Conservation (phyloP, 768 basidiomycete genomes). For the Ramaria sp. region DNA sequence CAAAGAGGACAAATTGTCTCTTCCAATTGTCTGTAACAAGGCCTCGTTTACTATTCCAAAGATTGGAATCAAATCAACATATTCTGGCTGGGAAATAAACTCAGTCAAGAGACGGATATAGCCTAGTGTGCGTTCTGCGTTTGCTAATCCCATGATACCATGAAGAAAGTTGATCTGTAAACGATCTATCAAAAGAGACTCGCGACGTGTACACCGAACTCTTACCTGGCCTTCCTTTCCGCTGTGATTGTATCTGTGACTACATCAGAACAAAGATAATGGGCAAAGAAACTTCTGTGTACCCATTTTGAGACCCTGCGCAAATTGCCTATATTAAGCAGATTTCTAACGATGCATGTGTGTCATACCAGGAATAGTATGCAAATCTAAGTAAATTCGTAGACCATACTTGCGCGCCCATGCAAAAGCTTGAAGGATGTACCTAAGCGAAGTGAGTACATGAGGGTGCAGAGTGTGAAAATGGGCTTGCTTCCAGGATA, state of each 20-base stretch:
- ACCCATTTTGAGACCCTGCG: slow-evolving; percentile 4
- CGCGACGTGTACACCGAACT: neutral
- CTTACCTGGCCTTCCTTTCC: slow-evolving; percentile 1
- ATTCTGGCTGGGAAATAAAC: slow-evolving; percentile 73
- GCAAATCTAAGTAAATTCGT: slow-evolving; percentile 73
- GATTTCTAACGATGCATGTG: slow-evolving; percentile 1
- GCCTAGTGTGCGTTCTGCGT: slow-evolving; percentile 68
- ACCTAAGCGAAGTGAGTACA: slow-evolving; percentile 26
- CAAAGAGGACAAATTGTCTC: slow-evolving; percentile 46
- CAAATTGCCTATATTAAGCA: neutral
- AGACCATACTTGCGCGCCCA: slow-evolving; percentile 90
- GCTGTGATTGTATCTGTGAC: neutral
- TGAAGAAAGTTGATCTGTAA: slow-evolving; percentile 44
- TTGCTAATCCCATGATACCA: slow-evolving; percentile 78
- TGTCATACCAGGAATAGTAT: slow-evolving; percentile 70
- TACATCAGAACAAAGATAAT: neutral
- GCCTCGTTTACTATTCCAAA: slow-evolving; percentile 63
- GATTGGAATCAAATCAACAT: slow-evolving; percentile 47
- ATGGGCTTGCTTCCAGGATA: slow-evolving; percentile 56
- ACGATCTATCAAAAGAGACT: neutral
- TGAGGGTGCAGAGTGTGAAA: neutral
- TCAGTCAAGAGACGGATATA: slow-evolving; percentile 66
- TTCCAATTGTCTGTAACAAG: slow-evolving; percentile 39
- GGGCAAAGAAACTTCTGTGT: neutral
- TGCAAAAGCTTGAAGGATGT: slow-evolving; percentile 59